Percentiles rank a stretch among this genome's conserved stretches.
Conservation (phyloP, 306 rosid genomes). For the Acacia crassicarpa region DNA sequence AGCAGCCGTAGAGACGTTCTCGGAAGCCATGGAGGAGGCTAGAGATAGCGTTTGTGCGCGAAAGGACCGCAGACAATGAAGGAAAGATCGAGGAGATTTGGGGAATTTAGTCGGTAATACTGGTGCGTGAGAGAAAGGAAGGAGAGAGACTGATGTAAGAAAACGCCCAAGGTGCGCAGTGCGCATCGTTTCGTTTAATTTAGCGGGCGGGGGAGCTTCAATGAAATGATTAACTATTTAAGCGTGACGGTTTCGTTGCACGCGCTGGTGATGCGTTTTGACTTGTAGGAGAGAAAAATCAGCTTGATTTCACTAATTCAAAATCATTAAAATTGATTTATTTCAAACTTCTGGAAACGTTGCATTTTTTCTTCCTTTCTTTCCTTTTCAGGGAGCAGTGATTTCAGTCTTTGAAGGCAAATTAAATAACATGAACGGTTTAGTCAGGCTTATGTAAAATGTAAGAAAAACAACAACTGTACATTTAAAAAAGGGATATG, state of each 20-base stretch:
- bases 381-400: no score
- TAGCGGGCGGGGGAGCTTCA: neutral
- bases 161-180: slow-evolving; percentile 19
- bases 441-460: no score
- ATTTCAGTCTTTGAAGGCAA: no score
- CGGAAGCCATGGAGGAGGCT: slow-evolving; percentile 50
- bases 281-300: neutral
- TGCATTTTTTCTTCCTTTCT: no score
- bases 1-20: slow-evolving; percentile 6
- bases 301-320: neutral
- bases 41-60: neutral
- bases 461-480: no score
- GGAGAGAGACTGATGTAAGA: neutral
- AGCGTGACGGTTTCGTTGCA: neutral
- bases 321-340: neutral
- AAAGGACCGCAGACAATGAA: neutral
- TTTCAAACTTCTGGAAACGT: neutral
- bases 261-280: neutral
- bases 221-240: neutral
- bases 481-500: no score
- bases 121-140: slow-evolving; percentile 1
- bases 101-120: neutral
- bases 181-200: neutral
- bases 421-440: no score
- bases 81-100: neutral